Conservation (phyloP, 2,329 filamentous ascomycete genomes). For the Calonectria montana region DNA sequence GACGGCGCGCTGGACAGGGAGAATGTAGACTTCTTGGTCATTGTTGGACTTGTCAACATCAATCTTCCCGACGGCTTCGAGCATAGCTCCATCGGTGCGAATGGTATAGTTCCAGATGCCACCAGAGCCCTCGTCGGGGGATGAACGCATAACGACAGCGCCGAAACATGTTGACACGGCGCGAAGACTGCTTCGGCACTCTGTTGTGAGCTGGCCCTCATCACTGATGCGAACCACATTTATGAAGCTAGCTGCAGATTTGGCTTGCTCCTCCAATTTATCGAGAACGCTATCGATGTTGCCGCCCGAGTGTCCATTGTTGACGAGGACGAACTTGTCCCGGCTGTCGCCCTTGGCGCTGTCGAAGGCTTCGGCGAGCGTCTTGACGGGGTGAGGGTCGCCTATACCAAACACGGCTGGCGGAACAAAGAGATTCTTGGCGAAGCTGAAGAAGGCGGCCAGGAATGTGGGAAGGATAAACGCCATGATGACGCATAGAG, state of each 20-base stretch:
- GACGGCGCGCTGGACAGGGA: conserved; percentile 84
- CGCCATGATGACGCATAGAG: conserved; percentile 65
- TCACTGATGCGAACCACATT: conserved; percentile 64
- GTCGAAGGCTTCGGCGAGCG: conserved; percentile 72
- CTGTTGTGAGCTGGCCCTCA: conserved; percentile 68
- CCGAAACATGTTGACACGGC: conserved; percentile 80
- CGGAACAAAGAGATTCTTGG: conserved; percentile 85
- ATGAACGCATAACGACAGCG: conserved; percentile 80
- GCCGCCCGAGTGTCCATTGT: conserved; percentile 76
- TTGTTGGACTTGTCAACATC: conserved; percentile 74
- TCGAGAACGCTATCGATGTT: conserved; percentile 79
- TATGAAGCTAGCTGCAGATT: conserved; percentile 63
- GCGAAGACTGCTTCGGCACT: conserved; percentile 72
- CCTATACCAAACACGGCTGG: conserved; percentile 82
- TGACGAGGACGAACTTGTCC: conserved; percentile 80
- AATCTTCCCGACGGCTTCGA: conserved; percentile 67
- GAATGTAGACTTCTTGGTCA: conserved; percentile 79
- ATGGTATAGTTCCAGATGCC: conserved; percentile 89
- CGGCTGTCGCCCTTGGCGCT: conserved; percentile 66
- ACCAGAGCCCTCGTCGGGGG: conserved; percentile 74
- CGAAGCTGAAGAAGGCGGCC: conserved; percentile 73
- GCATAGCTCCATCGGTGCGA: conserved; percentile 77
- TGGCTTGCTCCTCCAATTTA: conserved; percentile 68
- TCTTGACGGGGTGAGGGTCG: conserved; percentile 67
- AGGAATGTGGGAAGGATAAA: conserved; percentile 70